Conservation (phyloP, 2,329 filamentous ascomycete genomes). For the Aspergillus ochraceus region DNA sequence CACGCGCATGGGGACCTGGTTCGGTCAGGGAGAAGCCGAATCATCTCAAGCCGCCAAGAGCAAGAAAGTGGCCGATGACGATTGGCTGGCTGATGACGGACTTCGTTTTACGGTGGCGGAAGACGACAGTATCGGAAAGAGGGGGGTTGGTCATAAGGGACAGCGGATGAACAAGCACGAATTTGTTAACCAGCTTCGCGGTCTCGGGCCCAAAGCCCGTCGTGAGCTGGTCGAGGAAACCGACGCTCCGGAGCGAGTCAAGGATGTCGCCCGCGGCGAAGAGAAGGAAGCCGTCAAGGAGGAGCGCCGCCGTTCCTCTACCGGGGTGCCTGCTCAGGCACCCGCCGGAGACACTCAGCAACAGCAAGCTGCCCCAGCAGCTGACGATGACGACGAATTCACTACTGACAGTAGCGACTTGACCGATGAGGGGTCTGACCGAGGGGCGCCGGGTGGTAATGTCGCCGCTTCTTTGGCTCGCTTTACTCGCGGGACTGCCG, state of each 20-base stretch:
- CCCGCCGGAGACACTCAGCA: slow-evolving; percentile 6
- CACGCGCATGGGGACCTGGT: slow-evolving; percentile 61
- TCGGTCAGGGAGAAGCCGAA: slow-evolving; percentile 42
- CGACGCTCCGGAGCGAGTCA: slow-evolving; percentile 41
- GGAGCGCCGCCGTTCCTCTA: slow-evolving; percentile 25
- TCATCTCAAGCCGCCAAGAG: slow-evolving; percentile 29
- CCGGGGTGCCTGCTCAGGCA: slow-evolving; percentile 12
- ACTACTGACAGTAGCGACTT: slow-evolving; percentile 25
- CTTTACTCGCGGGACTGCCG: slow-evolving; percentile 36
- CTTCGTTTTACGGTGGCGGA: slow-evolving; percentile 63
- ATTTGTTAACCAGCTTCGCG: slow-evolving; percentile 63
- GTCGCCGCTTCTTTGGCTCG: slow-evolving; percentile 39
- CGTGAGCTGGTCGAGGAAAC: slow-evolving; percentile 46
- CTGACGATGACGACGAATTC: slow-evolving; percentile 19
- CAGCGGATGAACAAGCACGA: slow-evolving; percentile 64
- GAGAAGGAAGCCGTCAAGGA: slow-evolving; percentile 27
- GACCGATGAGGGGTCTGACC: slow-evolving; percentile 26
- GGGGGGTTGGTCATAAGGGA: slow-evolving; percentile 48
- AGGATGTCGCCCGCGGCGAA: slow-evolving; percentile 37
- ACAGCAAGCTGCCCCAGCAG: slow-evolving; percentile 9
- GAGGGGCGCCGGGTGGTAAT: slow-evolving; percentile 32
- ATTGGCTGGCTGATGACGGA: slow-evolving; percentile 48
- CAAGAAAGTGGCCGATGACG: slow-evolving; percentile 30
- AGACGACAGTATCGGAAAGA: slow-evolving; percentile 34
- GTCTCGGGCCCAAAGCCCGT: slow-evolving; percentile 60